A percentile compares a stretch with the other conserved stretches of the same genome.
Conservation (phyloP, 1,284 basidiomycete genomes). For the Ganoderma sinense region DNA sequence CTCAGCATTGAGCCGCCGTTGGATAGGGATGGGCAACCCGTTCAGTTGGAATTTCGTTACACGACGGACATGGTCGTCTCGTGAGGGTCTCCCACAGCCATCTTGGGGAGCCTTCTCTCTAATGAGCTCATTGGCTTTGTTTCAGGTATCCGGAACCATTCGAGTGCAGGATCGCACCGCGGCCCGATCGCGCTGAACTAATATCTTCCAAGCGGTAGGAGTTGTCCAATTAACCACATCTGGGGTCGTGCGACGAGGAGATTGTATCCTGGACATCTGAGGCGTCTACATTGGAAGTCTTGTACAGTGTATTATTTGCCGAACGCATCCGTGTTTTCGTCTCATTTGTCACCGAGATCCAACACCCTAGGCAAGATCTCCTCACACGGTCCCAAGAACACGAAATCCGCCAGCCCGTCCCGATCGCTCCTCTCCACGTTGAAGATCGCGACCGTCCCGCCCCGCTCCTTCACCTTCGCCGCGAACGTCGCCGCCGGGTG, state of each 20-base stretch:
- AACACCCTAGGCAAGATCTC: constrained; percentile 43
- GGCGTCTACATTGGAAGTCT: background rate
- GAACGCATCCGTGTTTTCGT: background rate
- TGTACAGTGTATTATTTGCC: background rate
- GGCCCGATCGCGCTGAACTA: background rate
- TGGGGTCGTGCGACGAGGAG: background rate
- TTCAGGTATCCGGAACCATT: constrained; percentile 7
- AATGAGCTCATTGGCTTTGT: background rate
- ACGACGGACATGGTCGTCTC: constrained; percentile 2
- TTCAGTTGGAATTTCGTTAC: background rate
- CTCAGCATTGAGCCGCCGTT: constrained; percentile 29
- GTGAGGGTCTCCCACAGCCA: background rate
- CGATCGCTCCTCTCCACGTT: constrained; percentile 56
- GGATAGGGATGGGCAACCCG: constrained; percentile 2
- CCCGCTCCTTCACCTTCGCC: constrained; percentile 41
- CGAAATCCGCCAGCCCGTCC: constrained; percentile 54
- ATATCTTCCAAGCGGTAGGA: background rate
- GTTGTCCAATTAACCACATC: background rate
- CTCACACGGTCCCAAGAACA: constrained; percentile 57
- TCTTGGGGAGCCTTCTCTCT: no score
- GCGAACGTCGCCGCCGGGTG: constrained; percentile 54
- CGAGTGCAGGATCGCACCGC: constrained; percentile 1
- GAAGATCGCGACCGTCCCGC: constrained; percentile 62
- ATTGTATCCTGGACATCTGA: background rate
- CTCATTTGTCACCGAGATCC: background rate